Percentiles rank a stretch among this genome's conserved stretches.
phyloP scores from a whole-genome alignment of 2,329 filamentous ascomycete genomes.

The Trematosphaeria pertusa region DNA sequence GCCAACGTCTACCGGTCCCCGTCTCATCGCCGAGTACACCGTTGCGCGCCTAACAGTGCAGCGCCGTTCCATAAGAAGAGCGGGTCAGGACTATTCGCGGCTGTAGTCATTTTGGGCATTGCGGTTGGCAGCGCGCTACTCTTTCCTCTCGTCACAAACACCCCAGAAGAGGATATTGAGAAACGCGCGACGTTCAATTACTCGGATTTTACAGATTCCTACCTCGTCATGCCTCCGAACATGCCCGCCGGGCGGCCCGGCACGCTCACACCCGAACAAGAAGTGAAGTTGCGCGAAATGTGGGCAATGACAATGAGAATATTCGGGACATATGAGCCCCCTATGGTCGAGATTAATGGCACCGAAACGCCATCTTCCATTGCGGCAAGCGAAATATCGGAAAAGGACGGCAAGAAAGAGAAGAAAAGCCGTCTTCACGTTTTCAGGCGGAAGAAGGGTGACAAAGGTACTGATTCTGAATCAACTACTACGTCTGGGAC shows the following conservation, averaged over 20 bases:
- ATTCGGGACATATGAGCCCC: slow-evolving; percentile 65
- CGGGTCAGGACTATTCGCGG: slow-evolving; percentile 34
- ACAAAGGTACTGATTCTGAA: slow-evolving; percentile 56
- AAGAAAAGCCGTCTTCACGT: slow-evolving; percentile 77
- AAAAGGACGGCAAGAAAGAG: slow-evolving; percentile 58
- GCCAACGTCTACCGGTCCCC: slow-evolving; percentile 11
- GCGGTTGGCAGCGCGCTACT: slow-evolving; percentile 42
- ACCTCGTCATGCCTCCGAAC: slow-evolving; percentile 49
- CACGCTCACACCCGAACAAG: slow-evolving; percentile 88
- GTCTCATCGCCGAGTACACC: slow-evolving; percentile 20
- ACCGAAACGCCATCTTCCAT: slow-evolving; percentile 21
- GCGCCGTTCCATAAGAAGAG: slow-evolving; percentile 26
- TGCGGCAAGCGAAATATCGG: slow-evolving; percentile 17
- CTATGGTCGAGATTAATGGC: slow-evolving; percentile 40
- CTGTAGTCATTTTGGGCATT: slow-evolving; percentile 36
- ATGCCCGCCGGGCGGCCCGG: slow-evolving; percentile 76
- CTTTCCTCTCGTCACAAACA: slow-evolving; percentile 24
- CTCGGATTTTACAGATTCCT: slow-evolving; percentile 35
- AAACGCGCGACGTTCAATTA: slow-evolving; percentile 24
- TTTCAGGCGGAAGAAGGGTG: slow-evolving; percentile 67
- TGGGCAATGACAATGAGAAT: slow-evolving; percentile 81
- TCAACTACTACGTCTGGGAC: slow-evolving; percentile 31
- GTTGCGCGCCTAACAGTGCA: slow-evolving; percentile 11
- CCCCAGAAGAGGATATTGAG: slow-evolving; percentile 13
- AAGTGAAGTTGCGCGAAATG: slow-evolving; percentile 84